Evolutionary conservation across 352 stramenopile genomes (phyloP).

Genomic region (Globisporangium megalacanthum): DNA sequence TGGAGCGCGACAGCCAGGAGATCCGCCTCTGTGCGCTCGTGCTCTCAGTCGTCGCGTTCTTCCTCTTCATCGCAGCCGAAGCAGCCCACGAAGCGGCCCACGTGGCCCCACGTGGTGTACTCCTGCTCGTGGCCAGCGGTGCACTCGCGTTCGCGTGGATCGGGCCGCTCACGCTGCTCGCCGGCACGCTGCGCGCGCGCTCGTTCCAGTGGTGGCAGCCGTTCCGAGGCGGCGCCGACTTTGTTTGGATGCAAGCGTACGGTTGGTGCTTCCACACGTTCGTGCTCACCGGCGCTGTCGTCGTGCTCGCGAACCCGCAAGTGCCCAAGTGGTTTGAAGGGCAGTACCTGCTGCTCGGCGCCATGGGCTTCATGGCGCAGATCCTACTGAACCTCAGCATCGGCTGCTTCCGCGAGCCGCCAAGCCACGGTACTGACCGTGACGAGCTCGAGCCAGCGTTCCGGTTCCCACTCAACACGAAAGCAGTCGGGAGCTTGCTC

Average conservation of each 20-base stretch:
- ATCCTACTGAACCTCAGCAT: constrained; percentile 56
- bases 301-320: constrained; percentile 37
- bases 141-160: constrained; percentile 53
- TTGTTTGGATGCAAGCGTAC: constrained; percentile 62
- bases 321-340: constrained; percentile 40
- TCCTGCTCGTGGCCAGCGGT: constrained; percentile 41
- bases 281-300: constrained; percentile 31
- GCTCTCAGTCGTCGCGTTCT: constrained; percentile 48
- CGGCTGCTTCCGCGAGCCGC: constrained; percentile 27
- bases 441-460: constrained; percentile 7
- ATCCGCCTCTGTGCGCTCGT: constrained; percentile 48
- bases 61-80: constrained; percentile 54
- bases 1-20: constrained; percentile 43
- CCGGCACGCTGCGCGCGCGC: constrained; percentile 31
- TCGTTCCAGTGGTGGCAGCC: constrained; percentile 58
- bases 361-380: constrained; percentile 47
- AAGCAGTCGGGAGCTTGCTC: constrained; percentile 45
- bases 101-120: constrained; percentile 19
- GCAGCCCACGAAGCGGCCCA: constrained; percentile 27
- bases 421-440: not conserved
- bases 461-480: constrained; percentile 33
- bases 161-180: constrained; percentile 47
- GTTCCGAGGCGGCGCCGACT: constrained; percentile 47
- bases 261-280: constrained; percentile 50
- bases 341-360: constrained; percentile 47